Base-by-base conservation (phyloP, 2,329 filamentous ascomycete species). In the Xylaria sp. region DNA sequence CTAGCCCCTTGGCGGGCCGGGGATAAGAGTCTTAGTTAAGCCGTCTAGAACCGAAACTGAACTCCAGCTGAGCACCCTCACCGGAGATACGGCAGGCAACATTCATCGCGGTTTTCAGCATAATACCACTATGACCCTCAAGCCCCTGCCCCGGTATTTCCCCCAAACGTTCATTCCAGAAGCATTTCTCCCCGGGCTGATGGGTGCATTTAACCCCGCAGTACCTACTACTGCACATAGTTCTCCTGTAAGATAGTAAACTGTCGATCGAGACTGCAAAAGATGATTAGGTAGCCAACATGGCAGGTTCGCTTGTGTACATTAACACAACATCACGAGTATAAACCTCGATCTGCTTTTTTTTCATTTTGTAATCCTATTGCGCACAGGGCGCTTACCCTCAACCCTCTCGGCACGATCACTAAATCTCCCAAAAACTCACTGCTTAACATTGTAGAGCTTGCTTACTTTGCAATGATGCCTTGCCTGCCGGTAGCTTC, bases 401-500 rank as follows among this genome's bases (percentile, higher is more conserved):
- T 8, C 20, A 5, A 25, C 15, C 4, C 37, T 6, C 23, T 25
- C 25, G 10, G 5, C 10, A n/a, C 3, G 9, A 13, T 6, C 25
- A 32, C 18, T 54, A 15, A 18, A 34, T 18, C 2, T 54, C 28
- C 18, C 25, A 6, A 50, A 15, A 18, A 34, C 12, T 51, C 13
- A 51, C 20, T 25, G 2, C 28, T n/a, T 2, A 12, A 41, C 32
- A 34, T 46, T 20, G 39, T 54, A 8, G 23, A 54, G 50, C 34
- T 32, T 32, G 32, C 7, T 28, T 55, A 18, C 34, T 63, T 63
- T 52, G 23, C 23, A 55, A n/a, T 37, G 60, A 39, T 9, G n/a
- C n/a, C 37, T 62, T 62, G 2, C 25, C 60, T 13, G 32, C 18
- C 3, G 60, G 50, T 7, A 63, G 28, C 2, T 63, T 63, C 20